phyloP scores from a whole-genome alignment of 2,329 filamentous ascomycete genomes.

The Leptographium radiaticola region DNA sequence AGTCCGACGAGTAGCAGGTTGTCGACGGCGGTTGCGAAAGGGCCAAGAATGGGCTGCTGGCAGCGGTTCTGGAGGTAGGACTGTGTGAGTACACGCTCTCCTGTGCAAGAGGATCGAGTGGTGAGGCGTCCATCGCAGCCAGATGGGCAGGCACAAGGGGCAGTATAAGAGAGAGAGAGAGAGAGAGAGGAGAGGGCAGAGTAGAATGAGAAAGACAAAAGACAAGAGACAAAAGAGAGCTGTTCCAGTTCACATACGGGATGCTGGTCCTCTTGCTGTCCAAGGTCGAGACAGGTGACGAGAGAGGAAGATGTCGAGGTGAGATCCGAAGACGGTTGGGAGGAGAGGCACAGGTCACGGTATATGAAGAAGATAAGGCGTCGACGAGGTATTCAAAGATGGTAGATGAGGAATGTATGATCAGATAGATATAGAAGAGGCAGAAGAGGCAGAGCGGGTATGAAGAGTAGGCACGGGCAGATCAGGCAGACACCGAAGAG shows the following conservation, averaged over 20 bases:
- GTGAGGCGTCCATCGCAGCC: constrained; percentile 16
- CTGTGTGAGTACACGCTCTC: constrained; percentile 22
- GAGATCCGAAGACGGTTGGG: not conserved
- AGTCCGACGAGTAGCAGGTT: not conserved
- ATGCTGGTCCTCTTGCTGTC: not conserved
- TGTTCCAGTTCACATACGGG: not conserved
- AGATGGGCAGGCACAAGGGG: not conserved
- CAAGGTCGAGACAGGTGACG: not conserved
- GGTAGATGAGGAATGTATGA: not conserved
- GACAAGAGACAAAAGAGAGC: not conserved
- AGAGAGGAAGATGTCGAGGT: not conserved
- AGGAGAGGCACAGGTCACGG: not conserved
- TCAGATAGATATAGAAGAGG: not conserved
- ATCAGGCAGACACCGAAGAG: not conserved
- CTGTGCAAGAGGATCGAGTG: constrained; percentile 13
- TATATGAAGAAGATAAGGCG: not conserved
- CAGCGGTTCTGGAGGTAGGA: constrained; percentile 9
- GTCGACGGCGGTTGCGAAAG: constrained; percentile 9
- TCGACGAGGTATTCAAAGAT: not conserved
- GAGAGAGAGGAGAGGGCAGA: not conserved
- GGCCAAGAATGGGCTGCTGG: constrained; percentile 10
- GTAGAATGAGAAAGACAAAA: not conserved
- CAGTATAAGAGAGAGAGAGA: not conserved
- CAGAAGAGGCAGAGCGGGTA: not conserved
- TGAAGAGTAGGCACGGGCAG: not conserved